Evolutionary conservation across 2,329 filamentous ascomycete species (phyloP).

Genomic region (Colletotrichum tropicale): DNA sequence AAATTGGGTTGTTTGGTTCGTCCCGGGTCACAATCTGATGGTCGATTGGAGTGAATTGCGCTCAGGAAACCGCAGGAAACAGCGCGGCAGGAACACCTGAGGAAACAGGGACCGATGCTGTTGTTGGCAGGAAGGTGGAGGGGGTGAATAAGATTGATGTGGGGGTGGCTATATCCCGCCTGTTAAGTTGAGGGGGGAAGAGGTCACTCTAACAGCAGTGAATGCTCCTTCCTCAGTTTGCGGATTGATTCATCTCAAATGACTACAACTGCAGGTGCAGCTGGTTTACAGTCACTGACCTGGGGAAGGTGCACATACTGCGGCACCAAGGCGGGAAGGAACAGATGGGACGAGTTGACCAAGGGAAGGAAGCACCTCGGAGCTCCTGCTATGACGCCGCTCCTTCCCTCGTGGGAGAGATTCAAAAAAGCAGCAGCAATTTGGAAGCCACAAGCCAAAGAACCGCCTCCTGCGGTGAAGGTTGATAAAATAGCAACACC

Average conservation of each 20-base stretch:
- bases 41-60: background rate
- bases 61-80: background rate
- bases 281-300: background rate
- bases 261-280: background rate
- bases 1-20: conserved; percentile 6
- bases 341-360: background rate
- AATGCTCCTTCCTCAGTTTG: background rate
- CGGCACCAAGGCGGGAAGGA: background rate
- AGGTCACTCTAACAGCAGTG: background rate
- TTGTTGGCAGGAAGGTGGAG: background rate
- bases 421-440: background rate
- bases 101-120: background rate
- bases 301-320: background rate
- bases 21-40: background rate
- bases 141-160: background rate
- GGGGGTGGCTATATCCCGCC: background rate
- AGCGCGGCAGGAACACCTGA: background rate
- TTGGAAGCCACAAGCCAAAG: background rate
- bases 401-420: background rate
- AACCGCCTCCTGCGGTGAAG: background rate
- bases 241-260: background rate
- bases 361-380: background rate
- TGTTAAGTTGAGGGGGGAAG: background rate
- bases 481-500: background rate
- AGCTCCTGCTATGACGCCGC: background rate